A percentile compares a stretch with the other conserved stretches of the same genome.
Evolutionary conservation across 305 asterid genomes (phyloP).

Genomic region (Solanum hybrid): DNA sequence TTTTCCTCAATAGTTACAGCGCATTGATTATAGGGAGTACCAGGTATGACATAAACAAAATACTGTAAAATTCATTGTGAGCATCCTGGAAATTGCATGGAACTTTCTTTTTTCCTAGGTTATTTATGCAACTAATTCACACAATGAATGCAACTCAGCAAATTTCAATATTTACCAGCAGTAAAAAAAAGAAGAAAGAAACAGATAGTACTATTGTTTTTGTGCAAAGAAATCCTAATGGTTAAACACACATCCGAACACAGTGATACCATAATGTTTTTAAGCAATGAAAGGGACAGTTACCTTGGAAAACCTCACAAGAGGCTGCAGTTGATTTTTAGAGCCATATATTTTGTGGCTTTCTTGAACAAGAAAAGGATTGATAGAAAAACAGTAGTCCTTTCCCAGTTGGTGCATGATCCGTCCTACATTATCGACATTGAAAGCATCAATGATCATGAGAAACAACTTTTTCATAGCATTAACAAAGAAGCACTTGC

Average conservation of each 20-base stretch:
- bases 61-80: not conserved
- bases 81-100: slow-evolving; percentile 1
- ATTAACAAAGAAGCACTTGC: slow-evolving; percentile 5
- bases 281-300: not conserved
- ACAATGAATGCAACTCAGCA: not conserved
- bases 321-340: not conserved
- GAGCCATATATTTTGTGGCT: not conserved
- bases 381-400: not conserved
- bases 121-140: not conserved
- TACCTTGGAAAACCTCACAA: not conserved
- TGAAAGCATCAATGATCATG: not conserved
- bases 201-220: not conserved
- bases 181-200: not conserved
- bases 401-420: not conserved
- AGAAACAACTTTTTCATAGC: not conserved
- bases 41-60: not conserved
- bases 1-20: not conserved
- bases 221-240: not conserved
- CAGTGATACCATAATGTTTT: not conserved
- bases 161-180: not conserved
- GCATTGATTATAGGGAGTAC: not conserved
- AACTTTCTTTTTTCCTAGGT: not conserved
- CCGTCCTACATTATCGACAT: not conserved
- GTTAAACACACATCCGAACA: not conserved
- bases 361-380: slow-evolving; percentile 2